These are phyloP conservation scores for Acacia melanoxylon DNA, from an alignment of 306 rosid species.

Conservation along the genomic window DNA sequence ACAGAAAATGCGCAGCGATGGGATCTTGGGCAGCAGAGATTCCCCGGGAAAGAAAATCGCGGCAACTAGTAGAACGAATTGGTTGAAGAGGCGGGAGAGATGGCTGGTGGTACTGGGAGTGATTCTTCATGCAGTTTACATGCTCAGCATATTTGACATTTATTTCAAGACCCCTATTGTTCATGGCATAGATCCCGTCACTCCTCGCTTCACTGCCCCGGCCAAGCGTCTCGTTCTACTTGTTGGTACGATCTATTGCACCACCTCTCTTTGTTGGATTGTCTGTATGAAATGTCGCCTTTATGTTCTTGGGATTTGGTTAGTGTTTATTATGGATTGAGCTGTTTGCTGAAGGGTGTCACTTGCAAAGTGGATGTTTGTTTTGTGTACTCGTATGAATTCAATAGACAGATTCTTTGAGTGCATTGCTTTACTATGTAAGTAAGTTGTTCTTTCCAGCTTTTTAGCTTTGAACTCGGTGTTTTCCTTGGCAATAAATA, in stretches of 20 bases:
- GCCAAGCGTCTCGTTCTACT: conserved; percentile 80
- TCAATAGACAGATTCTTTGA: background rate
- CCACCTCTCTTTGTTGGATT: conserved; percentile 38
- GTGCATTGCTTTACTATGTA: background rate
- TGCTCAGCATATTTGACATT: conserved; percentile 91
- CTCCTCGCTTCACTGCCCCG: conserved; percentile 76
- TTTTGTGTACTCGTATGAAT: background rate
- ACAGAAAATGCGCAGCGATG: conserved; percentile 48
- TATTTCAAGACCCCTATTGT: conserved; percentile 88
- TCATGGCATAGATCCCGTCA: conserved; percentile 70
- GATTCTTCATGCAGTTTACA: conserved; percentile 78
- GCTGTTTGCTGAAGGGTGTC: background rate
- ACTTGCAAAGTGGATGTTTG: background rate
- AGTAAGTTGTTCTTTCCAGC: background rate
- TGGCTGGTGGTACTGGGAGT: conserved; percentile 83
- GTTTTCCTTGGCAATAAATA: background rate
- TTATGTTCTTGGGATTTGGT: background rate
- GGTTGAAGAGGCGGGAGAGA: conserved; percentile 66
- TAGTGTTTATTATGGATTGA: background rate
- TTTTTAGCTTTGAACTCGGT: background rate
- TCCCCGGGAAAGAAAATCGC: conserved; percentile 16
- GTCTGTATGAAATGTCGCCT: conserved; percentile 16
- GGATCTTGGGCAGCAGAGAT: conserved; percentile 53
- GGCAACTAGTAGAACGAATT: conserved; percentile 33
- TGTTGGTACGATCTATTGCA: conserved; percentile 51